Evolutionary conservation across 768 basidiomycete genomes (phyloP).

Genomic region (Butyriboletus loyo): DNA sequence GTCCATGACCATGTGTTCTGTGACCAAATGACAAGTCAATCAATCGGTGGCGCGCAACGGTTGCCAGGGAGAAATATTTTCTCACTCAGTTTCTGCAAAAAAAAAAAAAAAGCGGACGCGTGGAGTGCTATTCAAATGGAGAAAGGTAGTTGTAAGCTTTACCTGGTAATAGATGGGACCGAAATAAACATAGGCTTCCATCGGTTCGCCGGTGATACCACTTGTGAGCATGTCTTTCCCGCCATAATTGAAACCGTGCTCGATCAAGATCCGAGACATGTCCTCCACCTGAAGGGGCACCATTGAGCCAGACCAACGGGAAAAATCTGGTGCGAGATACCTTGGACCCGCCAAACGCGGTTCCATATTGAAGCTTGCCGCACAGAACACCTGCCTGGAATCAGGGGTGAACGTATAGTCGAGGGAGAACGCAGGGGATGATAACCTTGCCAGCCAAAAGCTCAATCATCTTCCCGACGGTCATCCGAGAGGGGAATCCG

Average conservation of each 20-base stretch:
- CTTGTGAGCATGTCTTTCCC: constrained; percentile 99
- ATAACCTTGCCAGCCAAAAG: constrained; percentile 87
- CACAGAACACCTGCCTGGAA: constrained; percentile 82
- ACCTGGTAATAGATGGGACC: constrained; percentile 99
- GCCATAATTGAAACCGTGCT: constrained; percentile 93
- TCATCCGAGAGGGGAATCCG: constrained; percentile 99
- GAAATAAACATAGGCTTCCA: constrained; percentile 98
- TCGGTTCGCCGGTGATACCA: constrained; percentile 94
- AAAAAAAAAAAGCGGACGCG: background rate
- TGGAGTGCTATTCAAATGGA: constrained; percentile 3
- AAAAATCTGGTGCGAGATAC: constrained; percentile 34
- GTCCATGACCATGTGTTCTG: constrained; percentile 99
- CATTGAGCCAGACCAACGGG: constrained; percentile 7
- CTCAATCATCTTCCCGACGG: constrained; percentile 99
- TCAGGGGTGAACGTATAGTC: constrained; percentile 2
- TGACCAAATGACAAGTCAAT: constrained; percentile 15
- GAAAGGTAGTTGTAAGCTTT: constrained; percentile 19
- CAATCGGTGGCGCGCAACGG: background rate
- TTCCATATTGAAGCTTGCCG: constrained; percentile 90
- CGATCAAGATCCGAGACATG: constrained; percentile 95
- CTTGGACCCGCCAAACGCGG: constrained; percentile 97
- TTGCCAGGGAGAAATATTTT: background rate
- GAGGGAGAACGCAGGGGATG: background rate
- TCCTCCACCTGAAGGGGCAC: constrained; percentile 72
- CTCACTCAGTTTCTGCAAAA: constrained; percentile 86